Conservation (phyloP, 768 basidiomycete species). For the Phaeolepiota aurea region DNA sequence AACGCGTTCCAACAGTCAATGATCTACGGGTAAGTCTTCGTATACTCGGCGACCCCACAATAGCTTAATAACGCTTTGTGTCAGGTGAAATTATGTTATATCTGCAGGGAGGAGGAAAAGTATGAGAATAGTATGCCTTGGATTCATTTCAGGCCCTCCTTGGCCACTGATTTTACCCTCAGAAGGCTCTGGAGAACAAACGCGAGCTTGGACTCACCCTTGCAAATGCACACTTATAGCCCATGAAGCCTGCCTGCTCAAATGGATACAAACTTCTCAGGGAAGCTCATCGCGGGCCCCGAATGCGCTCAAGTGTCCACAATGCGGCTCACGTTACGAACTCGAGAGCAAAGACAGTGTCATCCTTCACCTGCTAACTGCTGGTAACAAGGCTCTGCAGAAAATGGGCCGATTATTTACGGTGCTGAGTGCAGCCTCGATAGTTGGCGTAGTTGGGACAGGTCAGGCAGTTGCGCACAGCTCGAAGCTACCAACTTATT, state of each 20-base stretch:
- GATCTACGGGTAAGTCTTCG: conserved; percentile 19
- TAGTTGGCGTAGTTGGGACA: conserved; percentile 49
- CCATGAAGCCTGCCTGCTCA: conserved; percentile 70
- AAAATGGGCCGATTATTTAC: conserved; percentile 45
- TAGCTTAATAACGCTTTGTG: background rate
- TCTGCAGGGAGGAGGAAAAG: conserved; percentile 68
- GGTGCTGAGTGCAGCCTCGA: conserved; percentile 36
- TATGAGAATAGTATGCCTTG: conserved; percentile 36
- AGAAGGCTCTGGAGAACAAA: conserved; percentile 36
- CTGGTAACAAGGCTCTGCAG: conserved; percentile 41
- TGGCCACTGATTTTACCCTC: too few relatives aligned
- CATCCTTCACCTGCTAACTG: conserved; percentile 40
- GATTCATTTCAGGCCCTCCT: too few relatives aligned
- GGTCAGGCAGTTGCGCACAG: conserved; percentile 30
- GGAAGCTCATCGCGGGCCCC: conserved; percentile 40
- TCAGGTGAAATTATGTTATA: conserved; percentile 71
- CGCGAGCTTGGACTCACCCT: conserved; percentile 67
- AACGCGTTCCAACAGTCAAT: conserved; percentile 18
- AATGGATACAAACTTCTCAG: conserved; percentile 73
- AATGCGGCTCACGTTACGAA: conserved; percentile 62
- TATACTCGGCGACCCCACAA: background rate
- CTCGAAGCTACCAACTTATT: background rate
- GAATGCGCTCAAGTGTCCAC: conserved; percentile 75
- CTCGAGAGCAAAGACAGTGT: conserved; percentile 56
- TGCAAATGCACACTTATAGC: conserved; percentile 77